Conservation (phyloP, 495 filamentous ascomycete species). For the Physcia stellaris region DNA sequence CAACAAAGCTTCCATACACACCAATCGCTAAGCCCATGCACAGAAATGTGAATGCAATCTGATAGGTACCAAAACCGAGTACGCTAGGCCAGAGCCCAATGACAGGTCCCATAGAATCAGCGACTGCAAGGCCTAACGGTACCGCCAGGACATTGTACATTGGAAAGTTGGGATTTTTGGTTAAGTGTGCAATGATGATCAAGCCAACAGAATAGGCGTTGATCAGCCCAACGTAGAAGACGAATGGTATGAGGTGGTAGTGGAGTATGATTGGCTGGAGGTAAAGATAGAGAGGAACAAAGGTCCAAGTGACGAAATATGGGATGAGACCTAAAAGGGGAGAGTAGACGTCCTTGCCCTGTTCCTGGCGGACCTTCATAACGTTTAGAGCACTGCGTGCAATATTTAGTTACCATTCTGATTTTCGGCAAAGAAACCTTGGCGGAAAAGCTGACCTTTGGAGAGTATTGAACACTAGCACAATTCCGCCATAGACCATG, state of each 20-base stretch:
- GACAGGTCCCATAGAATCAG: slow-evolving; percentile 63
- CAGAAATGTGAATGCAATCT: slow-evolving; percentile 74
- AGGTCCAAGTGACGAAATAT: slow-evolving; percentile 58
- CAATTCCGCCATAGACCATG: slow-evolving; percentile 73
- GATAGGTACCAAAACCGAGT: slow-evolving; percentile 59
- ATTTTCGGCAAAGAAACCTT: background rate
- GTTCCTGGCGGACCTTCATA: slow-evolving; percentile 59
- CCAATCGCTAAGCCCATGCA: slow-evolving; percentile 70
- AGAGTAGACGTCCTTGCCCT: slow-evolving; percentile 50
- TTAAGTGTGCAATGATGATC: slow-evolving; percentile 88
- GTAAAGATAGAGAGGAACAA: slow-evolving; percentile 64
- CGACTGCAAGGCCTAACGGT: slow-evolving; percentile 55
- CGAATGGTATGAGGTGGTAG: slow-evolving; percentile 74
- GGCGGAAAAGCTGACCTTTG: slow-evolving; percentile 27
- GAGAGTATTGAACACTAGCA: slow-evolving; percentile 73
- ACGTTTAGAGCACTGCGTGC: slow-evolving; percentile 60
- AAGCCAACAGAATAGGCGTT: slow-evolving; percentile 90
- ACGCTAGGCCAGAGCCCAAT: slow-evolving; percentile 66
- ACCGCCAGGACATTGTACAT: slow-evolving; percentile 69
- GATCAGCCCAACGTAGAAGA: slow-evolving; percentile 70
- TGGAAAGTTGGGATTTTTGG: slow-evolving; percentile 62
- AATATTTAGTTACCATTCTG: background rate
- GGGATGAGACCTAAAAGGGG: slow-evolving; percentile 74
- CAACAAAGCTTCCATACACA: slow-evolving; percentile 90
- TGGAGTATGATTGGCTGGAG: slow-evolving; percentile 73